phyloP scores from a whole-genome alignment of 192 early-diverging fungal genomes.

The Irineochytrium annulatum region DNA sequence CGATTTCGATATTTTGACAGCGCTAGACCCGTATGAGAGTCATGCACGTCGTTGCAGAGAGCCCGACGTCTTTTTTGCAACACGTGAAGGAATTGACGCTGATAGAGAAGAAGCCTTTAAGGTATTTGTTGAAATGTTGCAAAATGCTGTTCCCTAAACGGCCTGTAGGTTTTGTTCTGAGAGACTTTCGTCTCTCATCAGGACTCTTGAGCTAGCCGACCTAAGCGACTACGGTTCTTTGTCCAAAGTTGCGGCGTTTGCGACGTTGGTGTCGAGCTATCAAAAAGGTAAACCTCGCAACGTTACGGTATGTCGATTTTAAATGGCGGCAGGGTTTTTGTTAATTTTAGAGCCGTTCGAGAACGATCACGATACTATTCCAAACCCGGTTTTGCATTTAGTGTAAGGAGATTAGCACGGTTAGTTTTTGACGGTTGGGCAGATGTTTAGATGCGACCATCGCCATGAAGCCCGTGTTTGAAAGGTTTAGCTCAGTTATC shows the following conservation, averaged over 20 bases:
- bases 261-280: constrained; percentile 93
- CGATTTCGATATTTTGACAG: background rate
- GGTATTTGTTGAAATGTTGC: constrained; percentile 29
- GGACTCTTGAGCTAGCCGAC: constrained; percentile 90
- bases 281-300: constrained; percentile 61
- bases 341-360: constrained; percentile 97
- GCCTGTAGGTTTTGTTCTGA: constrained; percentile 82
- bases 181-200: constrained; percentile 80
- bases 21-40: constrained; percentile 84
- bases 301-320: background rate
- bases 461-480: constrained; percentile 95
- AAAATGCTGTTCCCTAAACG: background rate
- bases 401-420: constrained; percentile 41
- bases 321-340: constrained; percentile 73
- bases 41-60: constrained; percentile 96
- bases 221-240: constrained; percentile 81
- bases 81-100: constrained; percentile 93
- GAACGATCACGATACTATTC: constrained; percentile 84
- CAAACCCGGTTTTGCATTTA: constrained; percentile 90
- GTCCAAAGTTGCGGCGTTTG: constrained; percentile 84
- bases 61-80: constrained; percentile 86
- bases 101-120: constrained; percentile 91
- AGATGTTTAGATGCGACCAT: constrained; percentile 94
- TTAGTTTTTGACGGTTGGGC: background rate
- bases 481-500: constrained; percentile 90